Evolutionary conservation across 768 basidiomycete genomes (phyloP), one percentile per base, ranked within the genome.

Genomic region (Boletellus ananas): DNA sequence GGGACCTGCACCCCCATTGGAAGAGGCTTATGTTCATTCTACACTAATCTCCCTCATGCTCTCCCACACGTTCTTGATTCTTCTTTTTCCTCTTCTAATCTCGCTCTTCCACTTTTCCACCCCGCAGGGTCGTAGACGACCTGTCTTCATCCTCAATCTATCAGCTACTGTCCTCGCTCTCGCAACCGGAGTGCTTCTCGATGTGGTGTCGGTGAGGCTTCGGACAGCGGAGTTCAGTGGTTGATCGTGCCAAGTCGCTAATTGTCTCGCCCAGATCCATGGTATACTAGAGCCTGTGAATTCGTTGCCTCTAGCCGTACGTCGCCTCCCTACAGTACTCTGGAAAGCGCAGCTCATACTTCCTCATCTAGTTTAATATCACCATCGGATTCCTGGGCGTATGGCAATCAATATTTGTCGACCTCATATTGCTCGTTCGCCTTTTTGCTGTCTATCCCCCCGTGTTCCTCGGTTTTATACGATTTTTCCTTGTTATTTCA

Each of bases 401-500:
- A 21, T 53, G 58, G 35, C 54, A 66, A 50, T 54, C 57, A 12
- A 59, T 65, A 11, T n/a, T 62, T 3, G 55, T 67, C 33, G 63
- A 65, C 35, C 31, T 54, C 27, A 65, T 58, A 16, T 48, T 66
- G 18, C 54, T 66, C 13, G 17, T 62, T 39, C 63, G 64, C 35
- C 51, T 66, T 3, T 27, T 55, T 29, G 45, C 55, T n/a, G 52
- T 67, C 11, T 56, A 65, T 38, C 64, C 65, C 14, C 43, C 16
- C 9, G 27, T n/a, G 5, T 51, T 50, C 1, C 5, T 57, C 13
- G 48, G 52, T 4, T 7, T 11, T 1, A 17, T 25, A 9, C 52
- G 42, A 2, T 64, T 67, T 25, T 6, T 17, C 10, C 14, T 50
- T 20, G 10, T 66, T 6, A 49, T 50, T 6, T 13, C 51, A 2